Evolutionary conservation across 805 yeast species (phyloP).

Genomic region (Kregervanrija fluxuum): DNA sequence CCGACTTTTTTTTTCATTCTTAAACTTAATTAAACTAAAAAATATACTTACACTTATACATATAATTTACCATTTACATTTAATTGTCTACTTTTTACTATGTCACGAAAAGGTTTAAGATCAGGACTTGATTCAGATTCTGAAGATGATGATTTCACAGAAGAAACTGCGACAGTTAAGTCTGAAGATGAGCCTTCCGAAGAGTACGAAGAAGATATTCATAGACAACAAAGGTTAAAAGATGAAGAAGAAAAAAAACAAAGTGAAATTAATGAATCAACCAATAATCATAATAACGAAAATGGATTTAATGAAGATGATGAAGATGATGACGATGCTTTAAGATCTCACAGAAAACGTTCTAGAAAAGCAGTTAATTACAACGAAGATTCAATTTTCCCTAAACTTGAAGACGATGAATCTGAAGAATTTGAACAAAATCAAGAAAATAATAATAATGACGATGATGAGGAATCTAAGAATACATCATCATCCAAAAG

Average conservation of each 20-base stretch:
- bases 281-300: not conserved
- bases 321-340: conserved; percentile 17
- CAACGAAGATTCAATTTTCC: conserved; percentile 25
- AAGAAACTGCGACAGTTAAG: not conserved
- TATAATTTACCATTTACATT: no score
- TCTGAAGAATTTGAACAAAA: conserved; percentile 21
- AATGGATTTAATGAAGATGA: conserved; percentile 10
- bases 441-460: conserved; percentile 2
- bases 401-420: conserved; percentile 19
- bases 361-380: conserved; percentile 26
- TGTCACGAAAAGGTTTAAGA: no score
- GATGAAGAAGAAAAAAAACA: not conserved
- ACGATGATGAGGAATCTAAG: not conserved
- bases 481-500: no score
- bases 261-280: not conserved
- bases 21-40: no score
- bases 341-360: conserved; percentile 22
- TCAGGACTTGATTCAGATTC: not conserved
- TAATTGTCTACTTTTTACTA: no score
- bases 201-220: conserved; percentile 18
- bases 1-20: no score
- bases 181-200: conserved; percentile 16
- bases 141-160: not conserved
- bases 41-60: no score
- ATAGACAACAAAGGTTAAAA: conserved; percentile 1